Base-by-base conservation (phyloP, 768 basidiomycete species). In the Phanerochaete sordida region DNA sequence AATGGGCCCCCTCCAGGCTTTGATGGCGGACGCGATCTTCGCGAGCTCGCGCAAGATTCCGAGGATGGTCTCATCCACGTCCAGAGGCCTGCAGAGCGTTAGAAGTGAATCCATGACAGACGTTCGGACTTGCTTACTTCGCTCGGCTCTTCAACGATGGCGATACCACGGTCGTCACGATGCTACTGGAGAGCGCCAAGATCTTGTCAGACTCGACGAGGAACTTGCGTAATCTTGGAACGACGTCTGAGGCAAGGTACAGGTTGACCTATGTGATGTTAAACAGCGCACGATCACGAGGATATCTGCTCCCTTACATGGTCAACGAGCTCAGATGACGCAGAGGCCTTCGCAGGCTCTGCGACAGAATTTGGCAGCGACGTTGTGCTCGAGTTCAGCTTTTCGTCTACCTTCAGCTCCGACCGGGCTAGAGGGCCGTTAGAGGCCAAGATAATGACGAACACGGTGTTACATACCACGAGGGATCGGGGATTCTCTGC, bases 151-250 rank as follows among this genome's bases (percentile, higher is more conserved):
- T 91, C 76, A 96, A 78, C 0, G 87, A 84, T 0, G 95, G 93
- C 43, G 80, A 84, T 31, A 96, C 79, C 45, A 96, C 83, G 66
- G 93, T 92, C 65, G 93, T 90, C 19, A 91, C 79, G 45, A 98
- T 85, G 66, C 91, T 93, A 58, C 79, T 88, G 72, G 92, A 95
- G 6, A 86, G 81, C n/a, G 84, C 79, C 12, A 84, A 74, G 21
- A 95, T 81, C 73, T 86, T 92, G 73, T 98, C 96, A 37, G 84
- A 83, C 63, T 98, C 96, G 64, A 87, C 75, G 55, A 96, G 75
- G 71, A 97, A 87, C 64, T 81, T 84, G 21, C 93, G 84, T 57
- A 96, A 66, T 64, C 84, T 85, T 2, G 94, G 91, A 12, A 98
- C 69, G 31, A 87, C 84, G 30, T 76, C 79, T 0, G 77, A 76